Evolutionary conservation across 179 eudicot genomes (phyloP), one percentile per base, ranked within the genome.

Genomic region (Silene coronaria): DNA sequence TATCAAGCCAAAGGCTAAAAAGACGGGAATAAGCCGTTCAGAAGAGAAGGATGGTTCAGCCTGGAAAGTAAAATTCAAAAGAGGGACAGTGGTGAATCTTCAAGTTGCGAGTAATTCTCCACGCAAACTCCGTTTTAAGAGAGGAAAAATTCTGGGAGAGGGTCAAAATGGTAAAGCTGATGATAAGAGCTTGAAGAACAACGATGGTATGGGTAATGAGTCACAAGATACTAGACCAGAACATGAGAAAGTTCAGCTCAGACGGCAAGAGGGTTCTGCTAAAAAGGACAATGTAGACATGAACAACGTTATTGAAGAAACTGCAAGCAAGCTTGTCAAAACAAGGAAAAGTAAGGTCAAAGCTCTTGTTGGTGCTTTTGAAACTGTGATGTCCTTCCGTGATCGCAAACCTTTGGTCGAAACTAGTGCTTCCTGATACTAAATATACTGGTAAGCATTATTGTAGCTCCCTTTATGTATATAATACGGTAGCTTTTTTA

Each of bases 361-460:
- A 73, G 88, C 88, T 78, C 65, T 85, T 80, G 88, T 85, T 62
- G 88, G 88, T 65, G 88, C 88, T 71, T 85, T 85, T 74, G 88
- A 85, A 79, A 80, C 86, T 42, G 88, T 85, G 21, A 83, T 85
- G 86, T 85, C 84, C 3, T 82, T 85, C 38, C 80, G 76, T 61
- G 83, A 80, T 66, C 84, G 73, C 72, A 85, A 85, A 53, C 57
- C 73, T 76, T 2, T 78, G 60, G 87, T 75, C 9, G 82, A 76
- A 66, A 57, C 79, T 66, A 24, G 73, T 78, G 84, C 80, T 55
- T 82, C 81, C 65, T 85, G 80, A 85, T 48, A 69, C 78, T 4
- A 48, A 46, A 42, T 6, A 42, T 6, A 38, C 27, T 55, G 78
- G 80, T 74, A 77, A 11, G 83, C 60, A 24, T 65, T 65, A 63